Conservation (phyloP, 2,329 filamentous ascomycete genomes). For the Hypoxylon sp. region DNA sequence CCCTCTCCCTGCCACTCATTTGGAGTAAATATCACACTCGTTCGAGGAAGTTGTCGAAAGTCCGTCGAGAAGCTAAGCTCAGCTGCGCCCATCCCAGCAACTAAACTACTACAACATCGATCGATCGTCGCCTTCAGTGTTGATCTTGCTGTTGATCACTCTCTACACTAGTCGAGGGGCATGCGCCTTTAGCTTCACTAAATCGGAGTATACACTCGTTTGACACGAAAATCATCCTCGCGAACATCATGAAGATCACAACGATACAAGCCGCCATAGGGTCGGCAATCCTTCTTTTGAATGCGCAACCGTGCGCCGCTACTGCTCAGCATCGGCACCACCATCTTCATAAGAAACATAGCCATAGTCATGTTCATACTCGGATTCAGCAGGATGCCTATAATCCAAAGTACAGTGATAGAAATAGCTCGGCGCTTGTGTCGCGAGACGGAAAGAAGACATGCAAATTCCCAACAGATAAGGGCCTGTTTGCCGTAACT, state of each 20-base stretch:
- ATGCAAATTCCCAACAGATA: slow-evolving; percentile 77
- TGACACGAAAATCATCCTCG: slow-evolving; percentile 34
- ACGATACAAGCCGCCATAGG: slow-evolving; percentile 65
- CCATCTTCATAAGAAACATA: slow-evolving; percentile 58
- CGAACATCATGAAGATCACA: slow-evolving; percentile 67
- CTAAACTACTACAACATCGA: slow-evolving; percentile 22
- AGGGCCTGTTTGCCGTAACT: slow-evolving; percentile 77
- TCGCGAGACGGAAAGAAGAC: slow-evolving; percentile 65
- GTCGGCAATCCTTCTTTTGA: slow-evolving; percentile 65
- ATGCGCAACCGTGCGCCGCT: slow-evolving; percentile 58
- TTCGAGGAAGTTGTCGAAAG: slow-evolving; percentile 25
- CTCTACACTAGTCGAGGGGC: slow-evolving; percentile 30
- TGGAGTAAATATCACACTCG: slow-evolving; percentile 33
- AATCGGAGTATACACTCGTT: slow-evolving; percentile 39
- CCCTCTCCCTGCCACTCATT: slow-evolving; percentile 43
- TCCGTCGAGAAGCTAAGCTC: slow-evolving; percentile 11
- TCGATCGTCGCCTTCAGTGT: slow-evolving; percentile 39
- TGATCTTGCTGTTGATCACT: slow-evolving; percentile 45
- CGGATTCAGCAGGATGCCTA: slow-evolving; percentile 41
- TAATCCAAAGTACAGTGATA: slow-evolving; percentile 52
- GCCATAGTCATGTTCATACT: slow-evolving; percentile 53
- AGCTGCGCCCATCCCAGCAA: slow-evolving; percentile 23
- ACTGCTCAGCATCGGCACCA: slow-evolving; percentile 56
- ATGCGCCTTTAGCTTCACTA: slow-evolving; percentile 28
- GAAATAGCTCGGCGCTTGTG: slow-evolving; percentile 56